Base-by-base conservation (phyloP, 345 rosid genomes). In the Eucalyptus victrix region DNA sequence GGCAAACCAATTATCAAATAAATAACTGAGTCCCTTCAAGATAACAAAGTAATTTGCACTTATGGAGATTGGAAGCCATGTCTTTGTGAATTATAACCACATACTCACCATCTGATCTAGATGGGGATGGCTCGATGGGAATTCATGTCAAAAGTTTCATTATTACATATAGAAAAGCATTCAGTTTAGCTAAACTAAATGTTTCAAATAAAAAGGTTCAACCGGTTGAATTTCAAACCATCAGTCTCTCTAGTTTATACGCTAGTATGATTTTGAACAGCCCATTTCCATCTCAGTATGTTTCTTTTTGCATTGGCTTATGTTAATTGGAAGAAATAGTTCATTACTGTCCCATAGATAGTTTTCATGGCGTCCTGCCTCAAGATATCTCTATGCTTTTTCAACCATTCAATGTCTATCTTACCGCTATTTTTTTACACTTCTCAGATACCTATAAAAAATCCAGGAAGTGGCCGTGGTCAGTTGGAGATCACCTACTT, bases 401-500 rank as follows among this genome's bases (percentile, higher is more conserved):
- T n/a, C 23, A 19, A 44, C 56, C 45, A 23, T 51, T 40, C 37
- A 53, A 17, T 44, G 56, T 30, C 30, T 21, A 50, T 86, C 62
- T 50, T 56, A 50, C 47, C 11, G 12, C 34, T 50, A 28, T 51
- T 26, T 32, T 32, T n/a, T 51, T 5, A 21, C 17, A 6, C 67
- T 53, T 49, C 88, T 86, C 88, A 93, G 95, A 91, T 92, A 69
- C 94, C 94, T 4, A 47, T 93, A 37, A 91, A 91, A 89, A 93
- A 93, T 89, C 94, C 95, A 34, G 94, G 86, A 67, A 92, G 92
- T 42, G 94, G 94, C 50, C 91, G 92, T 49, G 95, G 95, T 30
- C 94, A 93, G 87, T 53, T 93, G 90, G 95, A 92, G 91, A 92
- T 91, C 44, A 93, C 95, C 11, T 93, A 93, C 90, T 89, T 93